Percentiles rank a stretch among this genome's conserved stretches.
These are phyloP conservation scores for Candida patagonica DNA, from an alignment of 805 yeast genomes.

Conservation along the genomic window DNA sequence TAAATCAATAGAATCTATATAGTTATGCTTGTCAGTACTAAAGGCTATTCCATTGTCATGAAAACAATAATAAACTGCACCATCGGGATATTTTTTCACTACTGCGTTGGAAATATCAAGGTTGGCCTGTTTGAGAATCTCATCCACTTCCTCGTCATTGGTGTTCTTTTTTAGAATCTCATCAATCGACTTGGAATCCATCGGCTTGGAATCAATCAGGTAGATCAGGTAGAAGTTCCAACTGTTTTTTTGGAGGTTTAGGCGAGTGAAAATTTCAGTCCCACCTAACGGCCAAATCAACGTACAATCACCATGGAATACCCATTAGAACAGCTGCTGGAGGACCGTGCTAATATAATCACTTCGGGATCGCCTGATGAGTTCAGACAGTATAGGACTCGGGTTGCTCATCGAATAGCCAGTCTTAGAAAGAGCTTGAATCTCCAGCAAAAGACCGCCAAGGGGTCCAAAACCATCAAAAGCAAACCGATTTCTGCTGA, in stretches of 20 bases:
- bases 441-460: constrained; percentile 59
- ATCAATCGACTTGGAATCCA: too few relatives aligned
- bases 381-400: constrained; percentile 56
- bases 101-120: constrained; percentile 3
- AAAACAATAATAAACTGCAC: constrained; percentile 14
- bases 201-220: too few relatives aligned
- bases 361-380: constrained; percentile 60
- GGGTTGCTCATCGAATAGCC: constrained; percentile 49
- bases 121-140: neutral
- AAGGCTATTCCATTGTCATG: constrained; percentile 18
- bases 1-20: constrained; percentile 31
- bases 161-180: too few relatives aligned
- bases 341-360: constrained; percentile 45
- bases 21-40: constrained; percentile 4
- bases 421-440: constrained; percentile 56
- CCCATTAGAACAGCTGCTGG: constrained; percentile 35
- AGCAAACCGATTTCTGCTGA: constrained; percentile 36
- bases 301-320: constrained; percentile 34
- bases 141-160: neutral
- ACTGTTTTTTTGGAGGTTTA: neutral
- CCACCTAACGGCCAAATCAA: too few relatives aligned
- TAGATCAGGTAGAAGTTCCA: neutral
- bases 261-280: neutral
- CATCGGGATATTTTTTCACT: constrained; percentile 9
- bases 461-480: constrained; percentile 37